phyloP scores from a whole-genome alignment of 2,329 filamentous ascomycete genomes.

The Colletotrichum tanaceti region DNA sequence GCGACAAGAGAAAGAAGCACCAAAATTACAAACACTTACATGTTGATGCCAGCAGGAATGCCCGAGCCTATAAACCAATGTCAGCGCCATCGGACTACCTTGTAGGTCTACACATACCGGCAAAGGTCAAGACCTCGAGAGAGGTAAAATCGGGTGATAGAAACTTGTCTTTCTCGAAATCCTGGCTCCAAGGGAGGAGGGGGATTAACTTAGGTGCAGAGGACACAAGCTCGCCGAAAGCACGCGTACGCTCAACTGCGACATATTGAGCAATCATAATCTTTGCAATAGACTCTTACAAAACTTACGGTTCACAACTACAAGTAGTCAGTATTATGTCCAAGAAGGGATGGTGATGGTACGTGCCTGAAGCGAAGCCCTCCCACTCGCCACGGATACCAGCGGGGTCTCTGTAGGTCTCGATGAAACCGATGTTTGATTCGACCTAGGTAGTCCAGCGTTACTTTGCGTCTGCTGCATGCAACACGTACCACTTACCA shows the following conservation, averaged over 20 bases:
- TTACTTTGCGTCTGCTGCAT: slow-evolving; percentile 48
- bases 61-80: slow-evolving; percentile 63
- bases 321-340: slow-evolving; percentile 41
- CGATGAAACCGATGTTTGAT: slow-evolving; percentile 85
- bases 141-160: slow-evolving; percentile 95
- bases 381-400: slow-evolving; percentile 88
- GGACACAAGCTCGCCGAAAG: slow-evolving; percentile 86
- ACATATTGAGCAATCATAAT: slow-evolving; percentile 12
- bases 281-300: background rate
- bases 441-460: slow-evolving; percentile 51
- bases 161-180: slow-evolving; percentile 97
- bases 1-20: background rate
- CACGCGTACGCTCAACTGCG: slow-evolving; percentile 80
- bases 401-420: slow-evolving; percentile 86
- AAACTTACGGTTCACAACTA: slow-evolving; percentile 74
- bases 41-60: slow-evolving; percentile 76
- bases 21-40: slow-evolving; percentile 49
- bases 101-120: slow-evolving; percentile 40
- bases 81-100: background rate
- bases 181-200: slow-evolving; percentile 85
- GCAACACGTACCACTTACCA: slow-evolving; percentile 76
- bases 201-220: slow-evolving; percentile 87
- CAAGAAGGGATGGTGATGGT: background rate
- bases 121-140: slow-evolving; percentile 88
- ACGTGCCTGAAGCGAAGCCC: slow-evolving; percentile 74